Evolutionary conservation across 2,329 filamentous ascomycete species (phyloP), one percentile per base, ranked within the genome.

Genomic region (Colletotrichum aenigma): DNA sequence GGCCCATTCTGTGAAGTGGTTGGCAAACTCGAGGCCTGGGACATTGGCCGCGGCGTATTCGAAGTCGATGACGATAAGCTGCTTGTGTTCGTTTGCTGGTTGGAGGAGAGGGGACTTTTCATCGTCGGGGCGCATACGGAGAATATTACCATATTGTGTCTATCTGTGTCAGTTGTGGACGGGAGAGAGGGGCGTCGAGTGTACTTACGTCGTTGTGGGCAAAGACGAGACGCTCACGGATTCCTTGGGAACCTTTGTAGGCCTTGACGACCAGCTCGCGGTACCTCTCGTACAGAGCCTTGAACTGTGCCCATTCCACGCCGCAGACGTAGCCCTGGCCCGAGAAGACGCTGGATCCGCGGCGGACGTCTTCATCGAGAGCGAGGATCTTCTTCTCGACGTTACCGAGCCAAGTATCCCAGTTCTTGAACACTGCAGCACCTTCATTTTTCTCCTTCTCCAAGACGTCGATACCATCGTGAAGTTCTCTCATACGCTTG

Each of bases 81-180:
- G 96, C 84, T 98, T 98, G 86, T 99, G 97, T 79, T 96, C 93
- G 84, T 98, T 98, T 74, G 94, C 93, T 0, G 97, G 96, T 66
- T 97, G 91, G 13, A 98, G 89, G 9, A 98, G 90, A 1, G 96
- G 97, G 1, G 96, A 98, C 79, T 96, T 93, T 78, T 95, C 91
- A 83, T 92, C 89, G 71, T 92, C 89, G 3, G 91, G 91, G 4
- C 88, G 87, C 66, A 93, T 84, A 48, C 96, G 95, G 66, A 99
- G 92, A 77, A 99, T 97, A 82, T 99, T 99, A 78, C 97, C 97
- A 81, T 99, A 98, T 92, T 99, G 97, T 6, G 97, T 98, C 95
- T 98, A 76, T 13, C 24, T 28, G 16, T 7, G 15, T 65, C 8
- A 61, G 16, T 16, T 26, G 38, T 5, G 3, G 8, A 18, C 4